These are phyloP conservation scores for Jacaranda copaia DNA, from an alignment of 257 asterid species.

Conservation along the genomic window DNA sequence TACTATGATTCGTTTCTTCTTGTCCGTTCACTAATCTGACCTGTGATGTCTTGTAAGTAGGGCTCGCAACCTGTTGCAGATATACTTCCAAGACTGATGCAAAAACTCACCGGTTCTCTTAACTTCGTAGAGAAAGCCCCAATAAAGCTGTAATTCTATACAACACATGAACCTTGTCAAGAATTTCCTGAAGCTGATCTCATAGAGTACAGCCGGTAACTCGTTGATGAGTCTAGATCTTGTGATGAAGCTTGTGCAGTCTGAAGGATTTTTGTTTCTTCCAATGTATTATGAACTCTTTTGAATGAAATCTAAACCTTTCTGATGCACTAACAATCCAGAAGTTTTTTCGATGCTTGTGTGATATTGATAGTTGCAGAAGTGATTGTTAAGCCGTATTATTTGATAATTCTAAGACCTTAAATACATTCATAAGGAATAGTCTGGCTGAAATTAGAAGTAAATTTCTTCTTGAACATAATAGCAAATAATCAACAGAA, in stretches of 20 bases:
- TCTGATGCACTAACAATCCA: background rate
- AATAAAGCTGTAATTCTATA: conserved; percentile 26
- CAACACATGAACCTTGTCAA: conserved; percentile 4
- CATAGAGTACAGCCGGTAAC: background rate
- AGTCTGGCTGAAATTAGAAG: no score
- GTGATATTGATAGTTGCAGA: background rate
- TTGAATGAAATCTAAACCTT: conserved; percentile 22
- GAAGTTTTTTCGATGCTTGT: background rate
- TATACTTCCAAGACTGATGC: conserved; percentile 12
- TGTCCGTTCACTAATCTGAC: conserved; percentile 34
- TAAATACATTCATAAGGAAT: background rate
- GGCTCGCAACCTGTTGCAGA: background rate
- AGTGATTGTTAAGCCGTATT: background rate
- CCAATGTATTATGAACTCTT: background rate
- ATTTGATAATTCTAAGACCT: background rate
- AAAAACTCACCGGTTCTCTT: conserved; percentile 25
- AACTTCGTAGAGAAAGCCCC: conserved; percentile 1
- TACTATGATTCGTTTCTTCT: conserved; percentile 40
- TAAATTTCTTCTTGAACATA: background rate
- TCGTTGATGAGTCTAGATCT: background rate
- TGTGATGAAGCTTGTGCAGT: conserved; percentile 30
- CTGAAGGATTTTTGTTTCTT: conserved; percentile 25
- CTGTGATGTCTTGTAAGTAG: conserved; percentile 6
- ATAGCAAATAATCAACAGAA: background rate
- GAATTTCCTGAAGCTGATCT: conserved; percentile 10